Evolutionary conservation across 1,139 yeast genomes (phyloP).

Genomic region (Zygoascus meyerae): DNA sequence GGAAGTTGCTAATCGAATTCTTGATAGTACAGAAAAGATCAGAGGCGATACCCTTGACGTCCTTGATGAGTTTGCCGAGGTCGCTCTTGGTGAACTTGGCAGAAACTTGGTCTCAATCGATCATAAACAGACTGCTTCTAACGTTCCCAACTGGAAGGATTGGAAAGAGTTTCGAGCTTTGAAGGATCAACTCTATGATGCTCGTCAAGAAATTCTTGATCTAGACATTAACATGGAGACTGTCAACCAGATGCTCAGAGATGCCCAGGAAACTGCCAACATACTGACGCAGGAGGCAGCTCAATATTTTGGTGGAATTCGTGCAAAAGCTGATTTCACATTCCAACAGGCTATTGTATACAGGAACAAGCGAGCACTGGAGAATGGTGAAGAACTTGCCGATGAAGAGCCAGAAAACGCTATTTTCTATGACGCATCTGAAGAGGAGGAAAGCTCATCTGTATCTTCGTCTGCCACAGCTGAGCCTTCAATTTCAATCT

Average conservation of each 20-base stretch:
- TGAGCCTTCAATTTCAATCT: neutral
- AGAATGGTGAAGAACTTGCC: conserved; percentile 5
- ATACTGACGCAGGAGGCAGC: conserved; percentile 63
- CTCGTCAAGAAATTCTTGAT: conserved; percentile 53
- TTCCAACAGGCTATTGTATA: conserved; percentile 52
- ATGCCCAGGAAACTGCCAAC: conserved; percentile 55
- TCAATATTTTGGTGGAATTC: conserved; percentile 59
- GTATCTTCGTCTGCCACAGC: conserved; percentile 1
- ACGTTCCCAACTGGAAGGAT: conserved; percentile 45
- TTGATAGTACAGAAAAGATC: conserved; percentile 32
- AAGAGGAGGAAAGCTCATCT: conserved; percentile 12
- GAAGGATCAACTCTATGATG: conserved; percentile 48
- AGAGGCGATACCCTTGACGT: conserved; percentile 35
- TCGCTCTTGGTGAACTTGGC: conserved; percentile 34
- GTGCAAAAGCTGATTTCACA: conserved; percentile 78
- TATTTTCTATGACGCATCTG: conserved; percentile 23
- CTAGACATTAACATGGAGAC: conserved; percentile 45
- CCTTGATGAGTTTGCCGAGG: conserved; percentile 37
- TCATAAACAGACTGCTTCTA: conserved; percentile 16
- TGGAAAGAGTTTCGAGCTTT: conserved; percentile 63
- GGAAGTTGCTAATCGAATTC: conserved; percentile 29
- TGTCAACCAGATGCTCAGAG: conserved; percentile 49
- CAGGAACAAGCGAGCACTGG: conserved; percentile 11
- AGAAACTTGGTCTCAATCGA: conserved; percentile 27
- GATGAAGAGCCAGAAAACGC: conserved; percentile 24